Conservation (phyloP, 345 rosid species). For the Eucalyptus urophylla region DNA sequence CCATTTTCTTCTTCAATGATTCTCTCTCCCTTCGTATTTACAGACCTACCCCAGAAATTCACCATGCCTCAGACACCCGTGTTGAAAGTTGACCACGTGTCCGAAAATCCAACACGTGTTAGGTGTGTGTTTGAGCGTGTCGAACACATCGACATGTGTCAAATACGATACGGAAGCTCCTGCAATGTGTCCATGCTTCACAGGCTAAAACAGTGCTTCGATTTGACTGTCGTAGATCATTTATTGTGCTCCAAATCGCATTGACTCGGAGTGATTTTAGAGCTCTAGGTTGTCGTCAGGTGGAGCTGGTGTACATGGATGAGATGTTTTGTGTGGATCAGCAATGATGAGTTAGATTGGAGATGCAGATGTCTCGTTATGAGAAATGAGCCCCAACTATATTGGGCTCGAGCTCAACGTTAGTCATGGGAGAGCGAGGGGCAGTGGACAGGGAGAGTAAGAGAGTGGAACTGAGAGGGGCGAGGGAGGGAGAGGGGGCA, state of each 20-base stretch:
- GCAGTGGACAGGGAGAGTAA: neutral
- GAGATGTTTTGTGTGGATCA: neutral
- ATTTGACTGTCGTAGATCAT: neutral
- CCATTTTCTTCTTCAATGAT: no score
- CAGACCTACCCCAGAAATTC: no score
- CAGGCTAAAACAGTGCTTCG: neutral
- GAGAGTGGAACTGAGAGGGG: neutral
- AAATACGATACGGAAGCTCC: no score
- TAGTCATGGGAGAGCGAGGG: no score
- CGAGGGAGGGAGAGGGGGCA: neutral
- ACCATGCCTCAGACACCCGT: no score
- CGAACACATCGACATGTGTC: no score
- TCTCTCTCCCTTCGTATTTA: no score
- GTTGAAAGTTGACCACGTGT: no score
- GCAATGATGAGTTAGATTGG: neutral
- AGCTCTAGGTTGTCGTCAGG: neutral
- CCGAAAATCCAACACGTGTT: no score
- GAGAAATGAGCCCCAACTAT: neutral
- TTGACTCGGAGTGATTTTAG: neutral
- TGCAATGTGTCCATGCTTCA: no score
- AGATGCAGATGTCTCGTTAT: neutral
- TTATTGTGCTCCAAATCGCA: neutral
- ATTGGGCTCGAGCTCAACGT: neutral
- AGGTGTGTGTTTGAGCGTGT: no score
- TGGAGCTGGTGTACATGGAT: neutral